These are phyloP conservation scores for Leptographium radiaticola DNA, from an alignment of 2,329 filamentous ascomycete species.

Conservation along the genomic window DNA sequence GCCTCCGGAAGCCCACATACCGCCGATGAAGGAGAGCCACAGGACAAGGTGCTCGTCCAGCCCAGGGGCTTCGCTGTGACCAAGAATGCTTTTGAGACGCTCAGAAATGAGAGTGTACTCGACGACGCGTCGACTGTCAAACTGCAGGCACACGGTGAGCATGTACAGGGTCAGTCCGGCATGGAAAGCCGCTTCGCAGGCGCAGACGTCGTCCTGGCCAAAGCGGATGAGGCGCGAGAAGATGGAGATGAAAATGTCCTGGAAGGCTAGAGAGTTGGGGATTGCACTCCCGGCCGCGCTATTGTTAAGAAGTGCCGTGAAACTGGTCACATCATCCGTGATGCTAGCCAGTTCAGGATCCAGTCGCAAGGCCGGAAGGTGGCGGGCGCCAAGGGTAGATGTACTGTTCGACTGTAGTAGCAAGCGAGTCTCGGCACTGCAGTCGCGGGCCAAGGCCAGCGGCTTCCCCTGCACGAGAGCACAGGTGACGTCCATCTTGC, in stretches of 20 bases:
- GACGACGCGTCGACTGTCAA: neutral
- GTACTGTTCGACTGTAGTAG: neutral
- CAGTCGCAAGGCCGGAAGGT: neutral
- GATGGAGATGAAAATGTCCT: neutral
- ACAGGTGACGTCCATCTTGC: constrained; percentile 10
- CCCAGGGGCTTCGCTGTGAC: neutral
- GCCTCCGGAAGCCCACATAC: neutral
- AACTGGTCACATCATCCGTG: neutral
- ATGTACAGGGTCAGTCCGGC: neutral
- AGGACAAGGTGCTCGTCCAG: neutral
- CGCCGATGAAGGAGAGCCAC: neutral
- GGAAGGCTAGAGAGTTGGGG: neutral
- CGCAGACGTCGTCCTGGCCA: no score
- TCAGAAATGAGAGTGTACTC: neutral
- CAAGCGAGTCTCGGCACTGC: neutral
- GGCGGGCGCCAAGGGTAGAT: neutral
- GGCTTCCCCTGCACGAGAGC: constrained; percentile 6
- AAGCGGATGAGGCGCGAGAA: neutral
- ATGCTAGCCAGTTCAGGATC: neutral
- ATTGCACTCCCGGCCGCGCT: neutral
- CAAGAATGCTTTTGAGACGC: neutral
- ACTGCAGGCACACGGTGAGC: neutral
- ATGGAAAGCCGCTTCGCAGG: neutral
- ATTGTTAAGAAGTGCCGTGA: neutral
- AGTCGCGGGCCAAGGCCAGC: constrained; percentile 5